Evolutionary conservation across 805 yeast species (phyloP), one percentile per base, ranked within the genome.

Genomic region (Metschnikowia shivogae): DNA sequence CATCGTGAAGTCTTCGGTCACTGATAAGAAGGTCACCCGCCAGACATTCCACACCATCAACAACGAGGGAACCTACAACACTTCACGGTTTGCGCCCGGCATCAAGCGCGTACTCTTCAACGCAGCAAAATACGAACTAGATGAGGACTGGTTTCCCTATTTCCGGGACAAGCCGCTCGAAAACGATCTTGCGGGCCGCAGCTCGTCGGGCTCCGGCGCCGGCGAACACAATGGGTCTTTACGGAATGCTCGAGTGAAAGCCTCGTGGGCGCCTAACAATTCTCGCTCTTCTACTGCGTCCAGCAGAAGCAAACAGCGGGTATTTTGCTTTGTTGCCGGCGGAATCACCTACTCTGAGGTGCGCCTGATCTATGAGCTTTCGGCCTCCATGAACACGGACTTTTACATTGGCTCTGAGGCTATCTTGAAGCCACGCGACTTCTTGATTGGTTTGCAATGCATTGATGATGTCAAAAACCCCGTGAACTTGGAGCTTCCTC

Each of bases 261-360:
- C 58, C 4, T 50, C 54, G 10, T 55, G 58, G 58, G 58, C 57
- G 2, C 57, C 55, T 2, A 27, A 49, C 9, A 38, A 44, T 28
- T 42, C 55, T 6, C 50, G 60, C n/a, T 56, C 64, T 19, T 28
- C 48, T 8, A 35, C 41, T n/a, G 42, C 49, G 13, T 26, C 45
- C 10, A 27, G 41, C 22, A 37, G 38, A 35, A 41, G 43, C 45
- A 65, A 81, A 52, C 96, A 88, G 59, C 71, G 93, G 40, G 71
- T 90, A 6, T 78, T 90, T 52, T 78, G 89, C 45, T 93, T 81
- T 58, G 77, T 89, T 24, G 84, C 95, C 1, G 99, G 99, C 19
- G 99, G 98, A 7, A 65, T 86, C 17, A 88, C 98, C 0, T 79
- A 84, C 53, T 77, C 90, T 2, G 99, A 93, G 63, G 68, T 85